Evolutionary conservation across 306 rosid species (phyloP).

Genomic region (Vicia villosa): DNA sequence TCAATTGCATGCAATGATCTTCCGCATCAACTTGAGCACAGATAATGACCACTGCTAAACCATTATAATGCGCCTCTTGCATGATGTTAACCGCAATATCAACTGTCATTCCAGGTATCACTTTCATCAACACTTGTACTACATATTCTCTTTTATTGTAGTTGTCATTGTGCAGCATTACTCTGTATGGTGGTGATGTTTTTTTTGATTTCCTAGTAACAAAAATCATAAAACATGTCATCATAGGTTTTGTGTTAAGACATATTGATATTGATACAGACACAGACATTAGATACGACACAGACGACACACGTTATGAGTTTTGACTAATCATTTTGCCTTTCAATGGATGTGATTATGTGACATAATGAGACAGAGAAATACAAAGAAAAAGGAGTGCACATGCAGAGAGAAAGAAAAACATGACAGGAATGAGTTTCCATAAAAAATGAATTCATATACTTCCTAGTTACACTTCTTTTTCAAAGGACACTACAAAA

Average conservation of each 20-base stretch:
- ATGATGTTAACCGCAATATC: conserved; percentile 89
- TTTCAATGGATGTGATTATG: neutral
- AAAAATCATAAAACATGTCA: neutral
- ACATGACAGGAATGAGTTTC: conserved; percentile 1
- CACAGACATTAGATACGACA: neutral
- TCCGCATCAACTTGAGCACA: conserved; percentile 93
- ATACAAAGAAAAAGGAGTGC: neutral
- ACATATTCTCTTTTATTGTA: conserved; percentile 88
- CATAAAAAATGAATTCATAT: neutral
- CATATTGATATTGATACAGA: neutral
- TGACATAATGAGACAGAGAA: conserved; percentile 15
- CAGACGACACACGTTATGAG: neutral
- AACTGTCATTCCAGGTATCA: conserved; percentile 89
- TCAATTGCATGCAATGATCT: conserved; percentile 89
- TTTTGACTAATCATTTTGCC: conserved; percentile 19
- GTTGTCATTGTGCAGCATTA: conserved; percentile 86
- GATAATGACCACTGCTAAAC: conserved; percentile 77
- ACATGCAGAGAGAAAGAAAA: conserved; percentile 4
- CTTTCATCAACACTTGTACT: conserved; percentile 94
- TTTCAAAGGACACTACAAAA: neutral
- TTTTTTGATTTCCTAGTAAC: conserved; percentile 67
- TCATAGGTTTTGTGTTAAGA: neutral
- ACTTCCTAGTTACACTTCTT: conserved; percentile 16
- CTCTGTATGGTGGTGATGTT: conserved; percentile 80
- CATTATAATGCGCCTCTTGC: conserved; percentile 94